phyloP scores from a whole-genome alignment of 768 basidiomycete genomes.

The Tremella mesenterica region DNA sequence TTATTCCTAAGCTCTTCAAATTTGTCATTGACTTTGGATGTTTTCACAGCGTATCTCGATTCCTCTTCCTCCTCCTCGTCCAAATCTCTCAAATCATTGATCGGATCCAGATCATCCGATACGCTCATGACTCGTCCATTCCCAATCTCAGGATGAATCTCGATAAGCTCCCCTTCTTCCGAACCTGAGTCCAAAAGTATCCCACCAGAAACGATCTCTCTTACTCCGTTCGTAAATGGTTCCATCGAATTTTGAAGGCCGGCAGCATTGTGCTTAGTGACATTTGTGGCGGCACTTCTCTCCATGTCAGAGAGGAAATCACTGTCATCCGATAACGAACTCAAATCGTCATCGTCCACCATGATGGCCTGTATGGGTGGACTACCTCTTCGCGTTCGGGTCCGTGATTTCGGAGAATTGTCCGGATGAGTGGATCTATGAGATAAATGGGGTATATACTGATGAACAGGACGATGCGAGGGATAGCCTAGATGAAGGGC shows the following conservation, averaged over 20 bases:
- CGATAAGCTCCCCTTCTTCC: constrained; percentile 9
- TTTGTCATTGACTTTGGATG: not conserved
- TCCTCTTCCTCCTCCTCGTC: constrained; percentile 16
- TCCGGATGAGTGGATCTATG: not conserved
- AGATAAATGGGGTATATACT: not conserved
- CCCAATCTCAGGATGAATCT: constrained; percentile 3
- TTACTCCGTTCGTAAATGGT: not conserved
- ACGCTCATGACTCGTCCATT: not conserved
- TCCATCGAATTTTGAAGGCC: constrained; percentile 2
- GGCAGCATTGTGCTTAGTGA: not conserved
- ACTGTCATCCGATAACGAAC: not conserved
- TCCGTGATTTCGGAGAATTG: not conserved
- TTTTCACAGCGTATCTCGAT: constrained; percentile 18
- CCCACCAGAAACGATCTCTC: constrained; percentile 4
- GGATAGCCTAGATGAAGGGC: constrained; percentile 8
- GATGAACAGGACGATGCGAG: constrained; percentile 11
- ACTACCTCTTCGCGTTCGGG: constrained; percentile 5
- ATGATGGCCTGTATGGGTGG: constrained; percentile 14
- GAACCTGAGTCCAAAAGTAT: too few relatives aligned
- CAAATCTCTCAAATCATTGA: not conserved
- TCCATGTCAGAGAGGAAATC: not conserved
- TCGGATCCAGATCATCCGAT: constrained; percentile 7
- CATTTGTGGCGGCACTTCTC: not conserved
- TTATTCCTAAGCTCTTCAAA: too few relatives aligned
- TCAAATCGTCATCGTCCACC: constrained; percentile 24